phyloP scores from a whole-genome alignment of 1,139 yeast species.

The Scheffersomyces illinoinensis region DNA sequence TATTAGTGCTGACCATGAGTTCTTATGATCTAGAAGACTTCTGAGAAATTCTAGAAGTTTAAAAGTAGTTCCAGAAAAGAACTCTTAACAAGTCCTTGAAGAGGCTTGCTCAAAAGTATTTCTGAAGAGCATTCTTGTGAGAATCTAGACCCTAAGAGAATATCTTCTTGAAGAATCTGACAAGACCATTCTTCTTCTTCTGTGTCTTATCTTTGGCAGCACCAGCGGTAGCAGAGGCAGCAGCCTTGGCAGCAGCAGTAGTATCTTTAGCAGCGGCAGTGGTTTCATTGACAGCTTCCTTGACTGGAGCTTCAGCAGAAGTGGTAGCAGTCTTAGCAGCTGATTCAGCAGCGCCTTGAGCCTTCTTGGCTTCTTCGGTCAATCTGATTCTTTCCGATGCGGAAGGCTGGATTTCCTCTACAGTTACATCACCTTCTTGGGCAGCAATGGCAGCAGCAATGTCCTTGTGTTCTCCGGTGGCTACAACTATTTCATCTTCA shows the following conservation, averaged over 20 bases:
- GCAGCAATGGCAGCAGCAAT: conserved; percentile 40
- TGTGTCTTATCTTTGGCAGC: conserved; percentile 22
- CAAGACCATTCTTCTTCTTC: conserved; percentile 45
- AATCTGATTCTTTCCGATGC: conserved; percentile 37
- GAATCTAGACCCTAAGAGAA: conserved; percentile 22
- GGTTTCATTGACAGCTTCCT: conserved; percentile 8
- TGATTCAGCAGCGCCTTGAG: conserved; percentile 12
- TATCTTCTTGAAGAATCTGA: conserved; percentile 45
- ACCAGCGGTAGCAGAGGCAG: conserved; percentile 8
- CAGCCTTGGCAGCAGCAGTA: conserved; percentile 5
- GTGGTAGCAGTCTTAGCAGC: conserved; percentile 10
- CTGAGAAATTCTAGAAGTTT: not conserved
- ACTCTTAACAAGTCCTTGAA: not conserved
- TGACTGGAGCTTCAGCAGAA: conserved; percentile 9
- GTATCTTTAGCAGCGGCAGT: conserved; percentile 6
- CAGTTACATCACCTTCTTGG: conserved; percentile 38
- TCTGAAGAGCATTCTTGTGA: not conserved
- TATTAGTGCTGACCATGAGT: not conserved
- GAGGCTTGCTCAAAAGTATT: not conserved
- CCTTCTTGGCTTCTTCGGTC: conserved; percentile 32
- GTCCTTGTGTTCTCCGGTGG: conserved; percentile 33
- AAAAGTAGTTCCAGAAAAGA: not conserved
- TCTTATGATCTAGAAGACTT: not conserved
- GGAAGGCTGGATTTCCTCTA: conserved; percentile 48
- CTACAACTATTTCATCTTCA: conserved; percentile 39